These are phyloP conservation scores for Nakaseomyces kungkrabaensis DNA, from an alignment of 1,139 yeast species.

Conservation along the genomic window DNA sequence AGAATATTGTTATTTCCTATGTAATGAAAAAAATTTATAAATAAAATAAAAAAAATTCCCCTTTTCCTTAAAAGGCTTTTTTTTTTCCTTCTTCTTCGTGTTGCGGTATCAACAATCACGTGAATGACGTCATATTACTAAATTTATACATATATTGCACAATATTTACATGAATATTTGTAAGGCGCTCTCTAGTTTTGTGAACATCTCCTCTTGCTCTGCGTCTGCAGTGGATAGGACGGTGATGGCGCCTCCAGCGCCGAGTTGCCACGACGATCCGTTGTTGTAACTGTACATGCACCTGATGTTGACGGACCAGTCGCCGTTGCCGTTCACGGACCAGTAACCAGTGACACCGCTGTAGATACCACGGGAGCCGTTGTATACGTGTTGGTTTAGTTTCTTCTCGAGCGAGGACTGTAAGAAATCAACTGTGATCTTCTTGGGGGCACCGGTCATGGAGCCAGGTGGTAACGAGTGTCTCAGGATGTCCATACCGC, in stretches of 20 bases:
- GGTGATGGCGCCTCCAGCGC: constrained; percentile 98
- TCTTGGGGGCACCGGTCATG: constrained; percentile 99
- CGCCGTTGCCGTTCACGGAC: constrained; percentile 81
- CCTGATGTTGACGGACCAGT: constrained; percentile 93
- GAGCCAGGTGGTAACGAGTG: constrained; percentile 94
- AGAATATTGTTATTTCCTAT: too few species aligned
- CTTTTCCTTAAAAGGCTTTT: not conserved
- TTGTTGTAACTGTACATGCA: constrained; percentile 59
- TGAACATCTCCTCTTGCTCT: constrained; percentile 89
- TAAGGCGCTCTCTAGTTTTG: constrained; percentile 70
- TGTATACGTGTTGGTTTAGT: constrained; percentile 32
- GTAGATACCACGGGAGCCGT: constrained; percentile 68
- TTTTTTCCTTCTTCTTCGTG: not conserved
- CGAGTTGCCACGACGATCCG: constrained; percentile 60
- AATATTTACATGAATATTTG: constrained; percentile 39
- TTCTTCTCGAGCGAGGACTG: constrained; percentile 34
- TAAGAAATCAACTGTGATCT: constrained; percentile 76
- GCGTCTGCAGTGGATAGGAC: constrained; percentile 70
- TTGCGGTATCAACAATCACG: not conserved
- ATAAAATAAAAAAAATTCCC: not conserved
- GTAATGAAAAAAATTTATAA: too few species aligned
- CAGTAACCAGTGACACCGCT: constrained; percentile 96
- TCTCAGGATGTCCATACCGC: constrained; percentile 70
- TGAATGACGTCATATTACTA: not conserved
- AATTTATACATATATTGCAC: not conserved